phyloP scores from a whole-genome alignment of 192 early-diverging fungal genomes.

The Entomortierella parvispora region DNA sequence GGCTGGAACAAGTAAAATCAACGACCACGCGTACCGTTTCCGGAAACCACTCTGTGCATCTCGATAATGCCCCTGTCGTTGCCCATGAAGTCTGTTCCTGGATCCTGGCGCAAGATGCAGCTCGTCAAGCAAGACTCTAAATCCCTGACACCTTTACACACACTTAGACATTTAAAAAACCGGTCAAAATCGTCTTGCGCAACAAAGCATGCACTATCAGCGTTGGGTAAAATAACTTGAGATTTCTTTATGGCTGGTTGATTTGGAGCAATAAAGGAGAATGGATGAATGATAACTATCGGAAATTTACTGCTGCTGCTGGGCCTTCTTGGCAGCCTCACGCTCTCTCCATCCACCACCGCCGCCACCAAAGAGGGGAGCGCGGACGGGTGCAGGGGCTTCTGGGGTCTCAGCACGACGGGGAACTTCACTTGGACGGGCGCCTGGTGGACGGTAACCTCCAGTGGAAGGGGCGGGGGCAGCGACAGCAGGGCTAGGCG shows the following conservation, averaged over 20 bases:
- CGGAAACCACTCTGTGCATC: conserved; percentile 37
- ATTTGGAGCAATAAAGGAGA: no score
- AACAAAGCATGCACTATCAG: no score
- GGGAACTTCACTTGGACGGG: conserved; percentile 10
- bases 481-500: conserved; percentile 2
- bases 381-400: conserved; percentile 16
- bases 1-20: conserved; percentile 13
- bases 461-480: conserved; percentile 13
- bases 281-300: no score
- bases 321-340: conserved; percentile 33
- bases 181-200: no score
- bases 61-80: conserved; percentile 31
- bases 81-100: conserved; percentile 20
- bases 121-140: conserved; percentile 17
- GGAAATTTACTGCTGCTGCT: conserved; percentile 25
- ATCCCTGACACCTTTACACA: neutral
- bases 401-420: conserved; percentile 19
- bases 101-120: conserved; percentile 23
- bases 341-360: conserved; percentile 47
- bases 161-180: neutral
- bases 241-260: no score
- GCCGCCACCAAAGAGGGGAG: conserved; percentile 26
- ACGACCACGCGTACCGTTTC: conserved; percentile 19
- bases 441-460: conserved; percentile 43
- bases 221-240: no score